A percentile compares a stretch with the other conserved stretches of the same genome.
Evolutionary conservation across 2,329 filamentous ascomycete genomes (phyloP).

Genomic region (Trichoderma endophyticum): DNA sequence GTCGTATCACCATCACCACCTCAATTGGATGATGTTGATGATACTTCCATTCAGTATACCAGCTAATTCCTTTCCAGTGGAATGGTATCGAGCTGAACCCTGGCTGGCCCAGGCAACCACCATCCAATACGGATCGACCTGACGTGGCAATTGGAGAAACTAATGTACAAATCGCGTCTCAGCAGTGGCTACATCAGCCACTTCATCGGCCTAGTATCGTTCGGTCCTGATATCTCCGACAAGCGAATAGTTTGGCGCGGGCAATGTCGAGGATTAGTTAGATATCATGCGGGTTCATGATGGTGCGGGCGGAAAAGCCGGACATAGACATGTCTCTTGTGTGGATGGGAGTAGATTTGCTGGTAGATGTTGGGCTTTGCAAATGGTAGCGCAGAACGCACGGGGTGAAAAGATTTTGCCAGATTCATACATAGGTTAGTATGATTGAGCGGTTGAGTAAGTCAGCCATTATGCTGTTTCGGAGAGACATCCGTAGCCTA

Average conservation of each 20-base stretch:
- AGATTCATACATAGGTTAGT: not conserved
- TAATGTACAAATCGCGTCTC: not conserved
- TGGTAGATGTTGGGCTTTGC: not conserved
- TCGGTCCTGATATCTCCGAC: not conserved
- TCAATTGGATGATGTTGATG: not conserved
- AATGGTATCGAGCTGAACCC: not conserved
- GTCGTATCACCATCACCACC: not conserved
- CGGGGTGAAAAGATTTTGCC: not conserved
- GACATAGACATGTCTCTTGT: not conserved
- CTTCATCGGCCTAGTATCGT: not conserved
- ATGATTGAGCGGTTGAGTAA: not conserved
- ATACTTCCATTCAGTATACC: not conserved
- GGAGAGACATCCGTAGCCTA: too few relatives aligned
- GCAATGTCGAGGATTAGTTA: not conserved
- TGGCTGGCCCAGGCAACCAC: not conserved
- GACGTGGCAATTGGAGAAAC: not conserved
- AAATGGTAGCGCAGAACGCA: not conserved
- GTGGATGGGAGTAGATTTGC: not conserved
- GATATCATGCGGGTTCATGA: not conserved
- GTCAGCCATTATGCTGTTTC: not conserved
- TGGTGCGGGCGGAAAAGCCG: not conserved
- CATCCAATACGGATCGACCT: not conserved
- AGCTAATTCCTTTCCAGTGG: not conserved
- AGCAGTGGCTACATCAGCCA: not conserved
- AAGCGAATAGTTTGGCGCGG: not conserved